phyloP scores from a whole-genome alignment of 2,329 filamentous ascomycete species.

The Penicillium verrucosum region DNA sequence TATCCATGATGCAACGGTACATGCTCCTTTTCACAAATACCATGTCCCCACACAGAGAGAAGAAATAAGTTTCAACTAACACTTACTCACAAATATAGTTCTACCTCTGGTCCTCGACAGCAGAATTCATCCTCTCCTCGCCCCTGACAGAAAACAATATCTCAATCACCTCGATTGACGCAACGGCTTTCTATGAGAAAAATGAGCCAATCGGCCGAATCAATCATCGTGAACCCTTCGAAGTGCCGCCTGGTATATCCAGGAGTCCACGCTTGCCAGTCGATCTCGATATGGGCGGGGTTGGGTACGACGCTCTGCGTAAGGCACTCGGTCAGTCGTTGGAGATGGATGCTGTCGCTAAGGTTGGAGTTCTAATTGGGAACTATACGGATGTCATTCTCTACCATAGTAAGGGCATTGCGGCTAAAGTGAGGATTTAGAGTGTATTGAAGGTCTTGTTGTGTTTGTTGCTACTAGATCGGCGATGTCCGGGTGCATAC shows the following conservation, averaged over 20 bases:
- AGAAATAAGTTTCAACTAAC: neutral
- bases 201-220: conserved; percentile 76
- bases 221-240: conserved; percentile 68
- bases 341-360: conserved; percentile 73
- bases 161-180: conserved; percentile 75
- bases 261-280: conserved; percentile 77
- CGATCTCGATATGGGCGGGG: conserved; percentile 69
- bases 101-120: conserved; percentile 81
- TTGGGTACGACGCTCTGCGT: conserved; percentile 78
- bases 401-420: conserved; percentile 68
- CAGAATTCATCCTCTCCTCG: conserved; percentile 77
- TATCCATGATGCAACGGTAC: conserved; percentile 72
- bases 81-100: conserved; percentile 43
- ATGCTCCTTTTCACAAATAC: conserved; percentile 20
- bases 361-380: conserved; percentile 71
- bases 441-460: neutral
- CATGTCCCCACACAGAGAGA: neutral
- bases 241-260: conserved; percentile 70
- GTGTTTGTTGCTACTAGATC: neutral
- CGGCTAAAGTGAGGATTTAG: conserved; percentile 55
- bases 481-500: neutral
- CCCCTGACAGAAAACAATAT: conserved; percentile 71
- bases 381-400: conserved; percentile 70
- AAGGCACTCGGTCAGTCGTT: conserved; percentile 76
- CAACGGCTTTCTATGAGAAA: conserved; percentile 80